These are phyloP conservation scores for Hordeum marinum DNA, from an alignment of 176 grass and related monocot species.

Conservation along the genomic window DNA sequence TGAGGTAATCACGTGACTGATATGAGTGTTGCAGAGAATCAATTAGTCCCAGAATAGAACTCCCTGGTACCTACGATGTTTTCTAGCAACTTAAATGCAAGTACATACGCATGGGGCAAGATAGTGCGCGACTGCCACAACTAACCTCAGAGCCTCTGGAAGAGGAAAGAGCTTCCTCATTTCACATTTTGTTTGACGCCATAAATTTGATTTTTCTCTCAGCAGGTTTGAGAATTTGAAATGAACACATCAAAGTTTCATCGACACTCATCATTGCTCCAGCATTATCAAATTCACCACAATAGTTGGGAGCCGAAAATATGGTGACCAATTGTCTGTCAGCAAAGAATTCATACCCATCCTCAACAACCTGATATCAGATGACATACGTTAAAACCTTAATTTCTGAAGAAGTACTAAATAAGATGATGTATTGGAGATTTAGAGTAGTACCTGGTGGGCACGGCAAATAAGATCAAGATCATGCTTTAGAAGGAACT, in stretches of 20 bases:
- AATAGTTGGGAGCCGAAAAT: slow-evolving; percentile 96
- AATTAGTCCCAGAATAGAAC: not conserved
- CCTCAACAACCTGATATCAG: slow-evolving; percentile 78
- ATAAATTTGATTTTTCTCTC: slow-evolving; percentile 78
- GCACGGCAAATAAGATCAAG: slow-evolving; percentile 88
- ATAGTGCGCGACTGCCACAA: slow-evolving; percentile 9
- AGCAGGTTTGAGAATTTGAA: slow-evolving; percentile 96
- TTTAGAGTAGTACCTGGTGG: slow-evolving; percentile 56
- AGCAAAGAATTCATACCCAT: slow-evolving; percentile 97
- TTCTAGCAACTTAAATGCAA: not conserved
- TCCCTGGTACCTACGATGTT: not conserved
- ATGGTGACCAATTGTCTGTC: slow-evolving; percentile 87
- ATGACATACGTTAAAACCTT: slow-evolving; percentile 21
- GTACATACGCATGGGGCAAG: not conserved
- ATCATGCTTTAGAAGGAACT: slow-evolving; percentile 71
- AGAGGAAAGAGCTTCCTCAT: slow-evolving; percentile 19
- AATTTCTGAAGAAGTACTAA: slow-evolving; percentile 5
- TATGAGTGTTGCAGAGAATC: not conserved
- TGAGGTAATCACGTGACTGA: not conserved
- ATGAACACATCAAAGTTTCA: slow-evolving; percentile 92
- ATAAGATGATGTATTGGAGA: not conserved
- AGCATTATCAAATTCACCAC: slow-evolving; percentile 92
- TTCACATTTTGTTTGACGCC: slow-evolving; percentile 75
- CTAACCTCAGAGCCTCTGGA: slow-evolving; percentile 37
- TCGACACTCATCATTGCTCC: slow-evolving; percentile 97